Evolutionary conservation across 2,329 filamentous ascomycete genomes (phyloP), one percentile per base, ranked within the genome.

Genomic region (Pyricularia pennisetigena): DNA sequence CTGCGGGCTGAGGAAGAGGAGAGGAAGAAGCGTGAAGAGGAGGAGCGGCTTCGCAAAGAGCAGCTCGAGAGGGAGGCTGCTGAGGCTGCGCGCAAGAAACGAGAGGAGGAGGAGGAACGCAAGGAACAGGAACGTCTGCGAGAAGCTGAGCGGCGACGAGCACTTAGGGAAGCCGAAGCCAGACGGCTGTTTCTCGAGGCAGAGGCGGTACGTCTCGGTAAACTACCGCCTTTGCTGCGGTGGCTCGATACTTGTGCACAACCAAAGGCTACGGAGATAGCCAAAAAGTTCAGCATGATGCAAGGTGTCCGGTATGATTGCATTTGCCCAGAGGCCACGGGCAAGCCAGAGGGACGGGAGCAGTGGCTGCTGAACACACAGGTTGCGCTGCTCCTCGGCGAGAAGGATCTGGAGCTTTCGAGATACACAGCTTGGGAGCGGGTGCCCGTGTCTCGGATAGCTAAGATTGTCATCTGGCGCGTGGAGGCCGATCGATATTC

Each of bases 291-390:
- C 74, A 80, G 80, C 70, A 79, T 77, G 64, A 84, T 88, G 70
- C 82, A 86, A 71, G 87, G 87, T 20, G 85, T 88, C 65, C 84
- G 88, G 26, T 89, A 86, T 73, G 87, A 90, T 74, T 89, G 86
- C 4, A 87, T 90, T 68, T 81, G 81, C 16, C 81, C 82, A 3
- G 80, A 81, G 32, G 78, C 82, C 16, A 85, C 82, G 6, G 83
- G 83, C 8, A 84, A 82, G 12, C 72, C 81, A 1, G 83, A 82
- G 64, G 87, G 86, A n/a, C 82, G 86, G 66, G 87, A 89, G 72
- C 86, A 87, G 71, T 90, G 88, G 87, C 76, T 90, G 68, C 81
- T 90, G 66, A 90, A 89, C 72, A 86, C 84, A 3, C 85, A 89
- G 68, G 86, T 85, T 66, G 87, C 88, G 9, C 77, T 90, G 16